Evolutionary conservation across 768 basidiomycete genomes (phyloP).

Genomic region (Rhodotorula babjevae): DNA sequence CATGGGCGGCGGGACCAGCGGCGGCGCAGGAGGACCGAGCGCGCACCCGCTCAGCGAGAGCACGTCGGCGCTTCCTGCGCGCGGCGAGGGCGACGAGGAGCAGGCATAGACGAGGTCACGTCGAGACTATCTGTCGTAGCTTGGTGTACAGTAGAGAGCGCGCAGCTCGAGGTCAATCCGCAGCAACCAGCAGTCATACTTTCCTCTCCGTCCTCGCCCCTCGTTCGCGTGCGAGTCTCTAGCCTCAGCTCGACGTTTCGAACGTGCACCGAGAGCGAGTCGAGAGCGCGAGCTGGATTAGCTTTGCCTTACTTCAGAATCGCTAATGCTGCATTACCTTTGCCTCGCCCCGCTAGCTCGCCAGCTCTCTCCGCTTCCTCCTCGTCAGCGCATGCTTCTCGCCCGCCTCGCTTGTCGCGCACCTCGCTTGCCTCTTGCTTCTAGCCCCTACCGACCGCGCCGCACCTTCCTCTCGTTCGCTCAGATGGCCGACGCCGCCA

Average conservation of each 20-base stretch:
- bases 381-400: background rate
- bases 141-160: background rate
- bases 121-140: background rate
- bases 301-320: too few species aligned
- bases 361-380: background rate
- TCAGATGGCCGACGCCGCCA: slow-evolving; percentile 5
- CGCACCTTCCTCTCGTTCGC: background rate
- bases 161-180: background rate
- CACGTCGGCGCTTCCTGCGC: background rate
- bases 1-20: background rate
- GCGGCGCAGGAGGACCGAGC: background rate
- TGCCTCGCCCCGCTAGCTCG: background rate
- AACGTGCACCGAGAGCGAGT: too few species aligned
- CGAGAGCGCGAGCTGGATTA: too few species aligned
- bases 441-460: background rate
- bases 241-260: too few species aligned
- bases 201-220: too few species aligned
- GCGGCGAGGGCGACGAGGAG: background rate
- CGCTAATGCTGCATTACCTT: too few species aligned
- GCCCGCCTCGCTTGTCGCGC: background rate
- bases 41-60: background rate
- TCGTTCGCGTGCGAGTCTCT: too few species aligned
- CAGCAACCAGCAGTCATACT: background rate
- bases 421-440: background rate
- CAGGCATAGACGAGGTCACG: background rate